Evolutionary conservation across 2,329 filamentous ascomycete genomes (phyloP).

Genomic region (Anthostomella pinea): DNA sequence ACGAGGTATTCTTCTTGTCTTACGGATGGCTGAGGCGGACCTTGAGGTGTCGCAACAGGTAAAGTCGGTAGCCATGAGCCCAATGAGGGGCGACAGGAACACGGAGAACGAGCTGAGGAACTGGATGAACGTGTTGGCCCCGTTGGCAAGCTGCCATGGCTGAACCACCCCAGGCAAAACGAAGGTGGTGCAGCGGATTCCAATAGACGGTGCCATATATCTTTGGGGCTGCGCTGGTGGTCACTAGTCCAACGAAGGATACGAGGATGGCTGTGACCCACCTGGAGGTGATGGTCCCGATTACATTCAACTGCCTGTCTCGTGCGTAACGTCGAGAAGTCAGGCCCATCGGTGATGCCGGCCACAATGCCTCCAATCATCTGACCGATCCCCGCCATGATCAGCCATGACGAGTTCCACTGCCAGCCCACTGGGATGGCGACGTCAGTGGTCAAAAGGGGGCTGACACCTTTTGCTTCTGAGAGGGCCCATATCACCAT

Average conservation of each 20-base stretch:
- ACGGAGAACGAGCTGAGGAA: slow-evolving; percentile 39
- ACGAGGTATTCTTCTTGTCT: slow-evolving; percentile 32
- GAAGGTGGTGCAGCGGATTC: slow-evolving; percentile 39
- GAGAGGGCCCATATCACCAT: slow-evolving; percentile 48
- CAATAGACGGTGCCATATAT: slow-evolving; percentile 45
- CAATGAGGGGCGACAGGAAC: slow-evolving; percentile 36
- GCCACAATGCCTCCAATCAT: slow-evolving; percentile 38
- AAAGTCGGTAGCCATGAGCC: slow-evolving; percentile 37
- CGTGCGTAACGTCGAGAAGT: slow-evolving; percentile 43
- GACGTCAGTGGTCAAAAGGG: slow-evolving; percentile 39
- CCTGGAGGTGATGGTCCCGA: slow-evolving; percentile 38
- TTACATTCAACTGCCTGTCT: slow-evolving; percentile 33
- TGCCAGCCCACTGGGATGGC: slow-evolving; percentile 32
- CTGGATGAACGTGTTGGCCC: slow-evolving; percentile 27
- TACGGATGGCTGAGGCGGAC: slow-evolving; percentile 36
- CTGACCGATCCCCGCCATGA: slow-evolving; percentile 44
- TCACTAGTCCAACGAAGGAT: slow-evolving; percentile 41
- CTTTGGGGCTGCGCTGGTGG: slow-evolving; percentile 41
- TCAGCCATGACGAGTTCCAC: slow-evolving; percentile 42
- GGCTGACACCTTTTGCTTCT: slow-evolving; percentile 41
- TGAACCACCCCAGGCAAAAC: slow-evolving; percentile 29
- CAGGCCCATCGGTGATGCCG: slow-evolving; percentile 35
- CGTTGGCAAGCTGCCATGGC: slow-evolving; percentile 33
- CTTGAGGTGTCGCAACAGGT: slow-evolving; percentile 32
- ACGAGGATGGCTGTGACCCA: slow-evolving; percentile 40